These are phyloP conservation scores for Xylaria longipes DNA, from an alignment of 495 filamentous ascomycete species.

Conservation along the genomic window DNA sequence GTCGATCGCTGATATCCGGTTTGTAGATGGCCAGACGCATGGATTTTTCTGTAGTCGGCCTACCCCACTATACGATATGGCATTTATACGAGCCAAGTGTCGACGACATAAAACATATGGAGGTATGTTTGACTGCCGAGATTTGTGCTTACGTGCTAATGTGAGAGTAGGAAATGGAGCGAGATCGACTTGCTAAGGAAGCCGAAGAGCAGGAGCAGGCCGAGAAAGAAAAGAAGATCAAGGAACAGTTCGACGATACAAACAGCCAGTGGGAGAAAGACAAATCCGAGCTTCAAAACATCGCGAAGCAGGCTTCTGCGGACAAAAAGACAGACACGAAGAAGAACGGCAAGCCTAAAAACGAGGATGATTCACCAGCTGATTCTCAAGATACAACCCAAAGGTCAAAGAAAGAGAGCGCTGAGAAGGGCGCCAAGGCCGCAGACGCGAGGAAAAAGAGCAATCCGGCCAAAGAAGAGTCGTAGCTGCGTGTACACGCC, in stretches of 20 bases:
- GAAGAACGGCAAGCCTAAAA: conserved; percentile 12
- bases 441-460: conserved; percentile 30
- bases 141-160: conserved; percentile 25
- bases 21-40: conserved; percentile 95
- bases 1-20: conserved; percentile 40
- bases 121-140: conserved; percentile 51
- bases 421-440: conserved; percentile 35
- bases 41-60: conserved; percentile 93
- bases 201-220: conserved; percentile 73
- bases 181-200: conserved; percentile 75
- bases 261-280: conserved; percentile 83
- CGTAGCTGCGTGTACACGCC: conserved; percentile 28
- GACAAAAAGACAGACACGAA: conserved; percentile 41
- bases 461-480: conserved; percentile 35
- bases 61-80: conserved; percentile 99
- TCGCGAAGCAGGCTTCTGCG: conserved; percentile 59
- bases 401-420: conserved; percentile 41
- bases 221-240: conserved; percentile 69
- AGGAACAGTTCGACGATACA: conserved; percentile 72
- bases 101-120: conserved; percentile 97
- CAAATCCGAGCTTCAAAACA: conserved; percentile 73
- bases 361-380: conserved; percentile 19
- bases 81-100: conserved; percentile 98
- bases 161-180: conserved; percentile 76
- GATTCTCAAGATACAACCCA: conserved; percentile 29